Evolutionary conservation across 2,329 filamentous ascomycete species (phyloP), one percentile per base, ranked within the genome.

Genomic region (Monosporascus cannonballus): DNA sequence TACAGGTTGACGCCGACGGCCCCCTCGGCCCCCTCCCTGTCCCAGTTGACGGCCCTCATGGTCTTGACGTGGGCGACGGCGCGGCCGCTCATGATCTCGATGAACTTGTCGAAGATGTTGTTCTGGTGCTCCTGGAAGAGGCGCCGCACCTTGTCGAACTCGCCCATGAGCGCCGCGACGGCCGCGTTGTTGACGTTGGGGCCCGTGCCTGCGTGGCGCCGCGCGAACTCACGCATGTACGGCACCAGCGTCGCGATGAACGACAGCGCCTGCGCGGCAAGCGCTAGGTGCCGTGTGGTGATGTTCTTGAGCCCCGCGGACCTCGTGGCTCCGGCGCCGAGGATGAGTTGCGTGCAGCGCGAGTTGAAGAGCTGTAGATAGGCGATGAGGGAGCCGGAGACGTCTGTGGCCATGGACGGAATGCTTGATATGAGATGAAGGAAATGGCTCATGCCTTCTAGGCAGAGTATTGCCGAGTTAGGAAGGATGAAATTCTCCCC

Each of bases 361-460:
- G 91, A 96, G 69, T 99, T 96, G 78, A 97, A 99, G 4, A 96
- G 79, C 59, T 94, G 89, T 15, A 97, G 78, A 65, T 95, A 96
- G 22, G 94, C 86, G 42, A 96, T 76, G 11, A 99, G 80, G 0
- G 85, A 86, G 3, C 81, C 76, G 0, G 90, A 88, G 50, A 96
- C 86, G 54, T 96, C 91, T 2, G 85, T 78, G 1, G 90, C 89
- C 83, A 96, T 92, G 55, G 87, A 93, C 1, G 94, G 93, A 53
- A 97, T 93, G 34, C 86, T 86, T 5, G 89, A 80, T 53, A 93
- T 86, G 4, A 99, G 80, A 56, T 89, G 88, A 58, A 96, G 78
- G 69, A 96, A 96, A 17, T 85, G 82, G 54, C 90, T 86, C 58
- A 96, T 86, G 49, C 89, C 90, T 52, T 84, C 80, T 51, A 99